Percentiles rank a stretch among this genome's conserved stretches.
phyloP scores from a whole-genome alignment of 257 asterid species.

The Capsicum baccatum region DNA sequence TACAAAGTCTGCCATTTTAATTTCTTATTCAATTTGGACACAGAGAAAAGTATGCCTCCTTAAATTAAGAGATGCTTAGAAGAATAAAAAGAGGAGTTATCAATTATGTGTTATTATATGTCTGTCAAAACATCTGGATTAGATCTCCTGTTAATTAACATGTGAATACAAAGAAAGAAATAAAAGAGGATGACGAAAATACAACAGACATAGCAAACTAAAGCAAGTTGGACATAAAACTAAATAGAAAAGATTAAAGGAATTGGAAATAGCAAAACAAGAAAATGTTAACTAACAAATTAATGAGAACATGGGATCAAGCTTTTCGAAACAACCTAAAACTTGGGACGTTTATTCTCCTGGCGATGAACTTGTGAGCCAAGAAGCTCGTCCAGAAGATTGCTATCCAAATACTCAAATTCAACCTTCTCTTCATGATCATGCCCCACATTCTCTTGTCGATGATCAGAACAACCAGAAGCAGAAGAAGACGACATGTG shows the following conservation, averaged over 20 bases:
- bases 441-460: neutral
- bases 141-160: neutral
- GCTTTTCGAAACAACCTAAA: neutral
- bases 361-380: slow-evolving; percentile 38
- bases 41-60: neutral
- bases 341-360: slow-evolving; percentile 37
- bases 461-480: neutral
- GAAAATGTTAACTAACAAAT: neutral
- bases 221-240: neutral
- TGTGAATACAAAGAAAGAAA: neutral
- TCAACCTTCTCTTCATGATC: slow-evolving; percentile 51
- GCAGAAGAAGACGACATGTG: slow-evolving; percentile 27
- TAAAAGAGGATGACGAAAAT: neutral
- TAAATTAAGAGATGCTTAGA: neutral
- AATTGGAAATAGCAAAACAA: neutral
- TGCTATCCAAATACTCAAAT: slow-evolving; percentile 68
- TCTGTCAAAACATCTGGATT: neutral
- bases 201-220: neutral
- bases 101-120: neutral
- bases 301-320: neutral
- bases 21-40: neutral
- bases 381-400: slow-evolving; percentile 80
- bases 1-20: neutral
- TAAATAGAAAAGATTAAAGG: neutral
- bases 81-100: neutral